These are phyloP conservation scores for Saccharomyces hybrid DNA, from an alignment of 1,139 yeast genomes.

Conservation along the genomic window DNA sequence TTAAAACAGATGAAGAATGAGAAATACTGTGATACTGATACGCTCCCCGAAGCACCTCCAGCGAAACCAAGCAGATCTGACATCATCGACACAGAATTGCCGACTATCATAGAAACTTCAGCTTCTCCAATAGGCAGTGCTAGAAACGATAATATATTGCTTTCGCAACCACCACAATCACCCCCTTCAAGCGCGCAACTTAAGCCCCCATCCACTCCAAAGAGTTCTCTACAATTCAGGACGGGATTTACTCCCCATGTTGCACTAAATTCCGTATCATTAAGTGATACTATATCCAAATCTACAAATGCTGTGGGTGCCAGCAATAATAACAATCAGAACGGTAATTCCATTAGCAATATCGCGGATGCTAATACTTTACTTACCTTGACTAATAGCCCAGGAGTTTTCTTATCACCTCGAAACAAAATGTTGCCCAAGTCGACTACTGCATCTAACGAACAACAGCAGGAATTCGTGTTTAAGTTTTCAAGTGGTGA, in stretches of 20 bases:
- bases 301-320: not conserved
- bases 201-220: slow-evolving; percentile 24
- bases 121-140: not conserved
- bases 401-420: slow-evolving; percentile 17
- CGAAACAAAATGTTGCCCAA: slow-evolving; percentile 13
- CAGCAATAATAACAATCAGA: not conserved
- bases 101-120: slow-evolving; percentile 4
- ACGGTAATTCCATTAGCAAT: not conserved
- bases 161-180: not conserved
- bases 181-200: not conserved
- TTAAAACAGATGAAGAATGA: slow-evolving; percentile 24
- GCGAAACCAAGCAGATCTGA: not conserved
- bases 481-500: slow-evolving; percentile 27
- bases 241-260: slow-evolving; percentile 30
- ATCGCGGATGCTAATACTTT: slow-evolving; percentile 9
- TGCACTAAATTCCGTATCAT: slow-evolving; percentile 24
- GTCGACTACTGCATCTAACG: slow-evolving; percentile 13
- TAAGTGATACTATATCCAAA: slow-evolving; percentile 14
- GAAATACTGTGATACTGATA: not conserved
- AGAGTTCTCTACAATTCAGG: slow-evolving; percentile 20
- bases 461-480: slow-evolving; percentile 13
- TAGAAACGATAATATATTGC: not conserved
- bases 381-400: slow-evolving; percentile 14
- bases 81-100: slow-evolving; percentile 1
- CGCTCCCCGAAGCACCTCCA: not conserved